Percentiles rank a stretch among this genome's conserved stretches.
Conservation (phyloP, 805 yeast species). For the Teunomyces stri region DNA sequence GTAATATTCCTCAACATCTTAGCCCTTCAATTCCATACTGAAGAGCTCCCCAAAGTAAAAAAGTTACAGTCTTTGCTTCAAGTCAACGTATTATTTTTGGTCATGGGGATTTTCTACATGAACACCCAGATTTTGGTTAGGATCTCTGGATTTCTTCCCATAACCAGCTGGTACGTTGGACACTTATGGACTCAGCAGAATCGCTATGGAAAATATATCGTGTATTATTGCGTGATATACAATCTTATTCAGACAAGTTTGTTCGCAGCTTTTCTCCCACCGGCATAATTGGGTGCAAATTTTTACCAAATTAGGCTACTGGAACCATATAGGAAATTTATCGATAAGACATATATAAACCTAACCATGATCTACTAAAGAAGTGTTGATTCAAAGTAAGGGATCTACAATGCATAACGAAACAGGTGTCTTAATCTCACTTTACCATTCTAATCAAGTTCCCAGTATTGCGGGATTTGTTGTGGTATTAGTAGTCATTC, state of each 20-base stretch:
- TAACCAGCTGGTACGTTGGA: conserved; percentile 70
- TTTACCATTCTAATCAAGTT: not conserved
- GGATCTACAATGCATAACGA: not conserved
- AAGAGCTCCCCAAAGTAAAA: conserved; percentile 21
- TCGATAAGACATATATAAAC: not conserved
- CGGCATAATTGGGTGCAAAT: conserved; percentile 55
- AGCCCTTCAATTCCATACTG: conserved; percentile 38
- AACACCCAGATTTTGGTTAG: conserved; percentile 87
- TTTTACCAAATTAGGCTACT: conserved; percentile 11
- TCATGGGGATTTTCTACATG: conserved; percentile 59
- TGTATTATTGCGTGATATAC: conserved; percentile 61
- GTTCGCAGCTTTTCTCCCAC: conserved; percentile 85
- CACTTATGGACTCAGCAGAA: conserved; percentile 18
- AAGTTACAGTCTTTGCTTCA: conserved; percentile 37
- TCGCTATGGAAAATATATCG: conserved; percentile 17
- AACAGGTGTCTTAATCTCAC: not conserved
- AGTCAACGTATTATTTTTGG: conserved; percentile 43
- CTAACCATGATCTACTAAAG: not conserved
- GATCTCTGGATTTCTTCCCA: conserved; percentile 72
- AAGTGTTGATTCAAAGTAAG: not conserved
- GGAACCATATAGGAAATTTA: not conserved
- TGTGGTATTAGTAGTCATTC: not conserved
- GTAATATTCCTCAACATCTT: conserved; percentile 46
- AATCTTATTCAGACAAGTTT: conserved; percentile 63
- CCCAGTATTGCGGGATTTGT: not conserved